Evolutionary conservation across 1,284 basidiomycete genomes (phyloP).

Genomic region (Xerocomus amazonicus): DNA sequence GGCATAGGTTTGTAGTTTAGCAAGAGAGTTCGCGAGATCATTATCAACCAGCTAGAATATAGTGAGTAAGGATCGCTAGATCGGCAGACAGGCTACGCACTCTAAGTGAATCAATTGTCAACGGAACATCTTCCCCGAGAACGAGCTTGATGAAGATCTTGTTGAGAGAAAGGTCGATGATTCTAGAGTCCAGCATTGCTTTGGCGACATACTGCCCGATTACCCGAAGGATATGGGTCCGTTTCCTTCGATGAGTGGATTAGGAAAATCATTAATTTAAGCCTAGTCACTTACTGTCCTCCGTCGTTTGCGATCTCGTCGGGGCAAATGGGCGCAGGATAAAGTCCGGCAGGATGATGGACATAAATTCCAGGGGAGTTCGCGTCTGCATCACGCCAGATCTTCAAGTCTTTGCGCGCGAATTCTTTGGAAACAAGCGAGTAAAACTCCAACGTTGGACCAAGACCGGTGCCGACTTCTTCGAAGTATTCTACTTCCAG

Average conservation of each 20-base stretch:
- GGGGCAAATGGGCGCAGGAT: slow-evolving; percentile 77
- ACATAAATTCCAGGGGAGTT: slow-evolving; percentile 66
- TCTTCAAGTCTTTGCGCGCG: slow-evolving; percentile 78
- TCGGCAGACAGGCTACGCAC: slow-evolving; percentile 38
- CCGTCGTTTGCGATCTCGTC: slow-evolving; percentile 65
- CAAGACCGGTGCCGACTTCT: slow-evolving; percentile 96
- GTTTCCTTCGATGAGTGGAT: slow-evolving; percentile 48
- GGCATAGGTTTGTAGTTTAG: slow-evolving; percentile 67
- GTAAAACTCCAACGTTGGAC: slow-evolving; percentile 98
- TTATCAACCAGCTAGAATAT: slow-evolving; percentile 68
- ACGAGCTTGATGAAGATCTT: slow-evolving; percentile 88
- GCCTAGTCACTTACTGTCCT: slow-evolving; percentile 55
- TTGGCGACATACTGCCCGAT: slow-evolving; percentile 98
- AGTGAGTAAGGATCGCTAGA: slow-evolving; percentile 13
- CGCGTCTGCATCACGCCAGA: slow-evolving; percentile 87
- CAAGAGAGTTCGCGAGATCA: slow-evolving; percentile 81
- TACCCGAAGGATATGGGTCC: slow-evolving; percentile 81
- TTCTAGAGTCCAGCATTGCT: slow-evolving; percentile 94
- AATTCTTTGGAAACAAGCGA: slow-evolving; percentile 92
- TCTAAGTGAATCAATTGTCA: slow-evolving; percentile 79
- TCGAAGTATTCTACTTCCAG: slow-evolving; percentile 99
- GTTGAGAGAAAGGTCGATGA: slow-evolving; percentile 95
- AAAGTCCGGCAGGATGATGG: slow-evolving; percentile 80
- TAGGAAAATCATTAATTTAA: background rate
- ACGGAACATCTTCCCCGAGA: slow-evolving; percentile 80